A percentile compares a stretch with the other conserved stretches of the same genome.
phyloP scores from a whole-genome alignment of 805 yeast species.

The Wickerhamiella qilinensis region DNA sequence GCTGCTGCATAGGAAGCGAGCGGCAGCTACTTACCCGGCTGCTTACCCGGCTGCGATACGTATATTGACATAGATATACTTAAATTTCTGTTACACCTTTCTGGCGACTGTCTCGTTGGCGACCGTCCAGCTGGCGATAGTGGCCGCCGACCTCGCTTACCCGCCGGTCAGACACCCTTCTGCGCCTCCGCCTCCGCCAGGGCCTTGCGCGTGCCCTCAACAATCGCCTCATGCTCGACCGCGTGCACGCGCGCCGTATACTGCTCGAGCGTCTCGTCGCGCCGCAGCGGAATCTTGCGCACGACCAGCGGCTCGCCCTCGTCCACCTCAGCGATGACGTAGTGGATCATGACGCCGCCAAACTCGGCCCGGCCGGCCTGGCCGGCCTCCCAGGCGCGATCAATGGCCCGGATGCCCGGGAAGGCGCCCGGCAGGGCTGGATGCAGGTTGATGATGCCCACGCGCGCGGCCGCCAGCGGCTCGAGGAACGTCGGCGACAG shows the following conservation, averaged over 20 bases:
- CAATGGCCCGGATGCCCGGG: slow-evolving; percentile 95
- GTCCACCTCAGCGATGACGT: slow-evolving; percentile 92
- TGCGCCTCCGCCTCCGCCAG: slow-evolving; percentile 20
- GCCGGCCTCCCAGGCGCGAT: slow-evolving; percentile 90
- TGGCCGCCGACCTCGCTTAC: too few relatives aligned
- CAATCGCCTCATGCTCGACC: slow-evolving; percentile 80
- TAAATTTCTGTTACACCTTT: too few relatives aligned
- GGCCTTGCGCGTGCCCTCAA: slow-evolving; percentile 69
- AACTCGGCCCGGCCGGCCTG: slow-evolving; percentile 58
- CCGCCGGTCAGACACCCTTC: too few relatives aligned
- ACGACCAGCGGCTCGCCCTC: slow-evolving; percentile 81
- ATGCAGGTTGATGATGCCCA: slow-evolving; percentile 82
- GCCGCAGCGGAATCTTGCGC: slow-evolving; percentile 52
- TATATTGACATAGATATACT: too few relatives aligned
- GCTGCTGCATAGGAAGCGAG: background rate
- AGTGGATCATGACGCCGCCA: slow-evolving; percentile 94
- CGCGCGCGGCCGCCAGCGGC: slow-evolving; percentile 40
- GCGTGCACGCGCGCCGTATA: slow-evolving; percentile 74
- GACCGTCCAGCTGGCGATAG: too few relatives aligned
- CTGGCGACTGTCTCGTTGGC: too few relatives aligned
- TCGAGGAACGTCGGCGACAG: slow-evolving; percentile 59
- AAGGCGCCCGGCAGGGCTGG: slow-evolving; percentile 96
- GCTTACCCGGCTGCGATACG: too few relatives aligned
- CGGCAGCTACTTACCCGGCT: background rate
- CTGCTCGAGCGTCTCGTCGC: slow-evolving; percentile 60